phyloP scores from a whole-genome alignment of 352 stramenopile genomes.

The Globisporangium irregulare region DNA sequence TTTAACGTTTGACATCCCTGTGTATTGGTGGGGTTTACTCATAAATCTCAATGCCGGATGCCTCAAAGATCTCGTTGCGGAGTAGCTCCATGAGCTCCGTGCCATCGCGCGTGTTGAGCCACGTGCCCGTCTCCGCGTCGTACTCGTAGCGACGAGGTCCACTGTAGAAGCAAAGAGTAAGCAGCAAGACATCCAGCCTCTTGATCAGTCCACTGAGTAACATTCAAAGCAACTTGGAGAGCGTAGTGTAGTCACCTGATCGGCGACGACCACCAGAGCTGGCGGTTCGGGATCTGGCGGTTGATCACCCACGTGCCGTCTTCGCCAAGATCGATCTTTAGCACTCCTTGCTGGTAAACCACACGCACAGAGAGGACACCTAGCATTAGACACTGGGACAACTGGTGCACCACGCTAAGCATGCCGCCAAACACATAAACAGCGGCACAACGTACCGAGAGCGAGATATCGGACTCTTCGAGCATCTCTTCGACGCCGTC shows the following conservation, averaged over 20 bases:
- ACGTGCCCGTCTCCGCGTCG: constrained; percentile 57
- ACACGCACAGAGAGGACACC: neutral
- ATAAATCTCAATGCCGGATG: constrained; percentile 81
- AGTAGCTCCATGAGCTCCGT: constrained; percentile 73
- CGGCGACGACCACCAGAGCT: constrained; percentile 97
- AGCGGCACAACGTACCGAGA: constrained; percentile 44
- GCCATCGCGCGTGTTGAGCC: constrained; percentile 81
- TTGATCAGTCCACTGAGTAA: neutral
- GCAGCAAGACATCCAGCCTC: neutral
- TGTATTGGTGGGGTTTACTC: constrained; percentile 28
- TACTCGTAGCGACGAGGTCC: constrained; percentile 90
- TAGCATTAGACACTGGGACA: neutral
- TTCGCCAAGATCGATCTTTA: constrained; percentile 93
- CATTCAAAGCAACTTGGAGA: neutral
- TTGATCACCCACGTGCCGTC: constrained; percentile 97
- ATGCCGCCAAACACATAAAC: neutral
- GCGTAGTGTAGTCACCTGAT: constrained; percentile 62
- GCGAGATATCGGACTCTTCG: constrained; percentile 77
- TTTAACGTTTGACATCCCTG: constrained; percentile 5
- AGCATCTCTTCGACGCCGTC: constrained; percentile 86
- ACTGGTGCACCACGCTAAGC: neutral
- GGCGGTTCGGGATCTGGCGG: constrained; percentile 96
- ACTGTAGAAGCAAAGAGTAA: constrained; percentile 26
- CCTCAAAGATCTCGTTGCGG: constrained; percentile 71
- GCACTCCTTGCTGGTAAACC: constrained; percentile 87